Base-by-base conservation (phyloP, 768 basidiomycete genomes). In the Chalciporus sphaerocephalus region DNA sequence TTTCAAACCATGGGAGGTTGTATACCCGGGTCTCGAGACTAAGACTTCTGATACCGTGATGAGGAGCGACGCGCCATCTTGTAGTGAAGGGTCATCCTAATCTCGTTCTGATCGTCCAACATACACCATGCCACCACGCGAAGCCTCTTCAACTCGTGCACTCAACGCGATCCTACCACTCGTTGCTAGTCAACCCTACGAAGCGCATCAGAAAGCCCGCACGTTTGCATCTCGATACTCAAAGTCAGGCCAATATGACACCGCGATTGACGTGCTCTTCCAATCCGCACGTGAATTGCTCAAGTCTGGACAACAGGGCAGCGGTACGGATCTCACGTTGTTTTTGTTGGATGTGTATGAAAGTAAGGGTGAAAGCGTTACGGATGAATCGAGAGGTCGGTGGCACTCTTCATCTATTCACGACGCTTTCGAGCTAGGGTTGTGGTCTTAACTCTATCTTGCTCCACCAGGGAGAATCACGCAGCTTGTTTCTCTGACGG, bases 171-270 rank as follows among this genome's bases (percentile, higher is more conserved):
- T 87, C 53, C 70, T 86, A 47, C 90, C 81, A 10, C 77, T 84
- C 39, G 85, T 93, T 40, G 65, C 76, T 5, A 72, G 84, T 9
- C 90, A 92, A 27, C 66, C 76, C 12, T 96, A 96, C 65, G 91
- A 93, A 50, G 94, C 94, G 0, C 95, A 97, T 57, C 94, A 97
- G 66, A 97, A 97, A 68, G 92, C 93, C 9, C 81, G 95, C 21
- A 97, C 94, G 15, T 96, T 95, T 53, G 92, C 92, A 5, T 84
- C 93, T 4, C 78, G 94, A 56, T 91, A 91, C 63, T 73, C 75
- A 40, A 92, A 92, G 71, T 79, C 88, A 3, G 74, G 73, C 2
- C 86, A 94, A 54, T 84, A 85, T 59, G 84, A 85, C 59, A 84
- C 84, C 12, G 94, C 96, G 15, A 87, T 92, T 66, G 87, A 94